Percentiles rank a stretch among this genome's conserved stretches.
These are phyloP conservation scores for Pyrenophora tritici-repentis DNA, from an alignment of 2,329 filamentous ascomycete genomes.

Conservation along the genomic window DNA sequence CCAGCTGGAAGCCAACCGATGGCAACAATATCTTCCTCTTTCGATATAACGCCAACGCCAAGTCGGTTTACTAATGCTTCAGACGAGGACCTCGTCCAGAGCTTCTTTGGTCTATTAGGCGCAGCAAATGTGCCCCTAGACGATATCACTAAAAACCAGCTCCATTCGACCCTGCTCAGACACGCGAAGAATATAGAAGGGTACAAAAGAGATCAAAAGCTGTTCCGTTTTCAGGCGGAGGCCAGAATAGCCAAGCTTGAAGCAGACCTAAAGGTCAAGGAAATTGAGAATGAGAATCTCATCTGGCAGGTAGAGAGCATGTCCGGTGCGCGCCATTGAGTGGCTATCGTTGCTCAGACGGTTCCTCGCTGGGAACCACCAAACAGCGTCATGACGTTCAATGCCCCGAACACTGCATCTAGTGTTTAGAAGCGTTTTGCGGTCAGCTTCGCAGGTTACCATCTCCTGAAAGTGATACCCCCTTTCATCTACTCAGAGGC, in stretches of 20 bases:
- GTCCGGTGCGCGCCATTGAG: too few relatives aligned
- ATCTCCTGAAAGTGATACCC: too few relatives aligned
- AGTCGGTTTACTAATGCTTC: conserved; percentile 33
- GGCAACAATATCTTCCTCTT: conserved; percentile 25
- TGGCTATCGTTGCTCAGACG: too few relatives aligned
- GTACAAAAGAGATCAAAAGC: conserved; percentile 67
- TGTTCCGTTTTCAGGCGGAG: conserved; percentile 65
- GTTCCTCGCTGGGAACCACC: too few relatives aligned
- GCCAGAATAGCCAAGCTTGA: conserved; percentile 65
- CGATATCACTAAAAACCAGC: conserved; percentile 15
- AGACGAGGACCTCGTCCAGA: conserved; percentile 29
- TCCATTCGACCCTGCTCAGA: conserved; percentile 40
- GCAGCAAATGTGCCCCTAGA: conserved; percentile 49
- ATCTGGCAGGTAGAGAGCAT: too few relatives aligned
- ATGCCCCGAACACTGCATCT: too few relatives aligned
- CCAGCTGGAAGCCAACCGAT: too few relatives aligned
- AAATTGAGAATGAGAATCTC: too few relatives aligned
- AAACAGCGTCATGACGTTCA: too few relatives aligned
- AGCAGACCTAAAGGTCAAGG: conserved; percentile 46
- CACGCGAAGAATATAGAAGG: conserved; percentile 66
- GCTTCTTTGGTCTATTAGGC: conserved; percentile 58
- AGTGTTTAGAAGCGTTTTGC: too few relatives aligned
- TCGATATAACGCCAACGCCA: conserved; percentile 42
- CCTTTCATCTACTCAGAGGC: too few relatives aligned
- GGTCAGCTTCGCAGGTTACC: too few relatives aligned